Evolutionary conservation across 2,329 filamentous ascomycete genomes (phyloP).

Genomic region (Fusarium napiforme): DNA sequence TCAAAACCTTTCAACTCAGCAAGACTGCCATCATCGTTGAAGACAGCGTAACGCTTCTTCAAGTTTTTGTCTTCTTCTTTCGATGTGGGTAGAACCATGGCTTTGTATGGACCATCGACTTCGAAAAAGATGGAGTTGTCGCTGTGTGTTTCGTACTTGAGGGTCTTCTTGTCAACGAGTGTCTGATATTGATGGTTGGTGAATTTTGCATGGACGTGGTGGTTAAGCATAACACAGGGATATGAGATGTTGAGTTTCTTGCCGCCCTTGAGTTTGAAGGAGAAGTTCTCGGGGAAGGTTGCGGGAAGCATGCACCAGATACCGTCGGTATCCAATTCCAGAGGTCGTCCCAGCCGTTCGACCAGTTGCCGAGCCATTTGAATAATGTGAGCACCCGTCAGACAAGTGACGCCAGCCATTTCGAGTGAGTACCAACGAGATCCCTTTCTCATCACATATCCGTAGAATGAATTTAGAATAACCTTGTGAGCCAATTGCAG

Average conservation of each 20-base stretch:
- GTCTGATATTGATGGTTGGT: slow-evolving; percentile 99
- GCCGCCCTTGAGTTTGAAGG: slow-evolving; percentile 92
- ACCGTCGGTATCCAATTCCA: slow-evolving; percentile 97
- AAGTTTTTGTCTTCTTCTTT: slow-evolving; percentile 99
- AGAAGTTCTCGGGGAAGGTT: slow-evolving; percentile 95
- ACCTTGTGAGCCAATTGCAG: slow-evolving; percentile 98
- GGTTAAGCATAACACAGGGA: slow-evolving; percentile 98
- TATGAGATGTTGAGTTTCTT: slow-evolving; percentile 98
- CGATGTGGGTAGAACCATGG: slow-evolving; percentile 96
- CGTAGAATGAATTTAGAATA: slow-evolving; percentile 98
- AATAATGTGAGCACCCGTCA: slow-evolving; percentile 96
- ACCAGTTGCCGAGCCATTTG: slow-evolving; percentile 95
- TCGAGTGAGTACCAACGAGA: slow-evolving; percentile 99
- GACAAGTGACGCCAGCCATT: slow-evolving; percentile 97
- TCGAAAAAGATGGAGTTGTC: slow-evolving; percentile 99
- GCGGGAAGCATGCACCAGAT: slow-evolving; percentile 99
- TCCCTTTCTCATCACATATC: slow-evolving; percentile 99
- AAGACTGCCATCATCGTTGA: slow-evolving; percentile 96
- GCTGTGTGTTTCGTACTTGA: slow-evolving; percentile 95
- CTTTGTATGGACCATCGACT: slow-evolving; percentile 96
- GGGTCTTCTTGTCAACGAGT: slow-evolving; percentile 78
- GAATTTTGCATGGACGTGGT: slow-evolving; percentile 92
- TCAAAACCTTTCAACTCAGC: slow-evolving; percentile 98
- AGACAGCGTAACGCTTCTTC: slow-evolving; percentile 99
- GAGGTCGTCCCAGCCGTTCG: slow-evolving; percentile 88